These are phyloP conservation scores for Cyamopsis tetragonoloba DNA, from an alignment of 306 rosid species.

Conservation along the genomic window DNA sequence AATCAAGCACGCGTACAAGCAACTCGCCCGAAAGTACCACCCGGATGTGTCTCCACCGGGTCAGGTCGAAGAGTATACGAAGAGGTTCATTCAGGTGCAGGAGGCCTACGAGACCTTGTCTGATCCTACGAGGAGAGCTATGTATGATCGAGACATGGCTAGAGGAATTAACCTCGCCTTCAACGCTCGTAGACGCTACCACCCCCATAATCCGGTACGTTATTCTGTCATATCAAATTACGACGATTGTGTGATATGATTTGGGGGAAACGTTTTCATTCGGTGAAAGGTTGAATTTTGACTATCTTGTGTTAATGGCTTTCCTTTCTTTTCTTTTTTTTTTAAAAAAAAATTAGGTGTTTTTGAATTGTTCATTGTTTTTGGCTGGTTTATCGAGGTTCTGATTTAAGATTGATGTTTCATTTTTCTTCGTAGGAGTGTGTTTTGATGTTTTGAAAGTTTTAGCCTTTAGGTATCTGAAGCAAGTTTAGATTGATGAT, in stretches of 20 bases:
- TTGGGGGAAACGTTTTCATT: too few species aligned
- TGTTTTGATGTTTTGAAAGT: background rate
- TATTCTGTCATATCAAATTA: too few species aligned
- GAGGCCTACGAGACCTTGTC: constrained; percentile 89
- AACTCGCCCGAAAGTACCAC: constrained; percentile 76
- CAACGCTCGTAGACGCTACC: constrained; percentile 46
- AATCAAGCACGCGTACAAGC: constrained; percentile 86
- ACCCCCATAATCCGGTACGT: constrained; percentile 36
- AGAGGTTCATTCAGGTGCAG: constrained; percentile 68
- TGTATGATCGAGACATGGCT: constrained; percentile 74
- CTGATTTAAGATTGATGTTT: background rate
- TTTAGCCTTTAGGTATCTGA: background rate
- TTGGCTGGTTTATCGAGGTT: background rate
- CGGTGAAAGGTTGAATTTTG: too few species aligned
- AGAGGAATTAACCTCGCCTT: constrained; percentile 69
- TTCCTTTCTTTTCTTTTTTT: background rate
- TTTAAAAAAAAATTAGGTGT: too few species aligned
- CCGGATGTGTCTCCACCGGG: constrained; percentile 94
- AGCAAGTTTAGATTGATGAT: background rate
- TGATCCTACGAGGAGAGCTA: constrained; percentile 60
- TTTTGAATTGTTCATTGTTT: too few species aligned
- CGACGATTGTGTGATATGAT: too few species aligned
- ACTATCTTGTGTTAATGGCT: background rate
- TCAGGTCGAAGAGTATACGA: constrained; percentile 74
- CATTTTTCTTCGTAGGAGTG: background rate